phyloP scores from a whole-genome alignment of 1,139 yeast genomes.

The Geotrichum bryndzae region DNA sequence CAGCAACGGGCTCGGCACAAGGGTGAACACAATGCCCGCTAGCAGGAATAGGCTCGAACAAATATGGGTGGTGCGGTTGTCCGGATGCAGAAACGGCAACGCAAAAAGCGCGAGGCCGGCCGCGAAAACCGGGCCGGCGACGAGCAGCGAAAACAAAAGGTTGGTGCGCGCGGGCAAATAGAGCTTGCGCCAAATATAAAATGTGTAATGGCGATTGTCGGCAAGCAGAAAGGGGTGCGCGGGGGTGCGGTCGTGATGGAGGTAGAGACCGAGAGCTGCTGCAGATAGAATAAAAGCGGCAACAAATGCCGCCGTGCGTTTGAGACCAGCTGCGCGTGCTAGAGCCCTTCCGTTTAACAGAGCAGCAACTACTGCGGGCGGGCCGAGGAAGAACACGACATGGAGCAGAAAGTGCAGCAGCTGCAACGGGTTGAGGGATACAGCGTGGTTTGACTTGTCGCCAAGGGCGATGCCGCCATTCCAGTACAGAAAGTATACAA shows the following conservation, averaged over 20 bases:
- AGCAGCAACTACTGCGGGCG: constrained; percentile 32
- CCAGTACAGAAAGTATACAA: constrained; percentile 49
- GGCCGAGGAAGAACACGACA: constrained; percentile 57
- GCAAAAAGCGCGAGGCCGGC: constrained; percentile 12
- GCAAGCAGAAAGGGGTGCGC: constrained; percentile 89
- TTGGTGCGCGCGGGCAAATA: constrained; percentile 27
- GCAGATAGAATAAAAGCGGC: background rate
- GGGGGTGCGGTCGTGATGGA: constrained; percentile 24
- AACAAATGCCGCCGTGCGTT: background rate
- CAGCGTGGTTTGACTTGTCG: constrained; percentile 77
- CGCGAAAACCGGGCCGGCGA: constrained; percentile 12
- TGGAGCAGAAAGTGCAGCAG: constrained; percentile 70
- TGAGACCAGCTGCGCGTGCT: background rate
- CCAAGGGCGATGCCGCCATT: constrained; percentile 83
- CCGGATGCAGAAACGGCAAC: background rate
- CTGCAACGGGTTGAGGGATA: constrained; percentile 71
- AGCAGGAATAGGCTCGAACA: background rate
- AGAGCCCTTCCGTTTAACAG: background rate
- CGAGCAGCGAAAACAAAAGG: constrained; percentile 5
- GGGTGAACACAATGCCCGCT: constrained; percentile 49
- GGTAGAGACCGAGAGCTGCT: background rate
- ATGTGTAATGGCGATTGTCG: constrained; percentile 90
- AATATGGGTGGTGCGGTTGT: background rate
- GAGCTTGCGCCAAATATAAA: constrained; percentile 69
- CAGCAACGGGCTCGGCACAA: constrained; percentile 83